Evolutionary conservation across 2,329 filamentous ascomycete genomes (phyloP).

Genomic region (Sarocladium oryzae): DNA sequence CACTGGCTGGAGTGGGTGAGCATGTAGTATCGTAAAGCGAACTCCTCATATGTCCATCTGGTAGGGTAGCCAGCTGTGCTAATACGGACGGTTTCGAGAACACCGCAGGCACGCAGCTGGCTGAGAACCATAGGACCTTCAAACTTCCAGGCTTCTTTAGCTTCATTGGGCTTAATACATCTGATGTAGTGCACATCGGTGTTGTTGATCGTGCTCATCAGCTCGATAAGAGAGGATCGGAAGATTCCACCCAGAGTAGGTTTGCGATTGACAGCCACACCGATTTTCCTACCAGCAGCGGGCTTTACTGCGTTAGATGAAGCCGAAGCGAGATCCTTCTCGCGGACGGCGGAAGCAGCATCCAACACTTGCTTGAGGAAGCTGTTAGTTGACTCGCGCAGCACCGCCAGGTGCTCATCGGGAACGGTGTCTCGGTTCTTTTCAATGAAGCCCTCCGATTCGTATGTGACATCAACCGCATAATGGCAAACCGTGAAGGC

Average conservation of each 20-base stretch:
- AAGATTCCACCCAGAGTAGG: constrained; percentile 97
- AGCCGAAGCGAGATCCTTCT: constrained; percentile 70
- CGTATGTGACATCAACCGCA: constrained; percentile 94
- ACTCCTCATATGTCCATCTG: constrained; percentile 98
- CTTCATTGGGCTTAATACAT: constrained; percentile 98
- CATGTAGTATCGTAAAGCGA: constrained; percentile 97
- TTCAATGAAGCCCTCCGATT: constrained; percentile 98
- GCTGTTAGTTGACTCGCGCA: constrained; percentile 73
- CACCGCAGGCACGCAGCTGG: constrained; percentile 95
- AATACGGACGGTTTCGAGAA: constrained; percentile 95
- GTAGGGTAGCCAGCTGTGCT: constrained; percentile 96
- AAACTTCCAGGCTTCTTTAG: constrained; percentile 94
- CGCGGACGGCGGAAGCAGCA: constrained; percentile 77
- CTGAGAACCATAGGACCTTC: constrained; percentile 98
- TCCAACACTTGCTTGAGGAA: constrained; percentile 83
- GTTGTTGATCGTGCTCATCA: constrained; percentile 96
- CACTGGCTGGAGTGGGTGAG: constrained; percentile 81
- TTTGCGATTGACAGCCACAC: constrained; percentile 89
- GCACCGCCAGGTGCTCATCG: constrained; percentile 93
- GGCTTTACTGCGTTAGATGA: constrained; percentile 71
- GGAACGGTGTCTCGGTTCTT: constrained; percentile 99
- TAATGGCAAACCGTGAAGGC: constrained; percentile 98
- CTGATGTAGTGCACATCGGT: constrained; percentile 99
- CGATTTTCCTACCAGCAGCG: constrained; percentile 76
- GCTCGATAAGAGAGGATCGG: constrained; percentile 94